Percentiles rank a stretch among this genome's conserved stretches.
These are phyloP conservation scores for Kazachstania viticola DNA, from an alignment of 805 yeast species.

Conservation along the genomic window DNA sequence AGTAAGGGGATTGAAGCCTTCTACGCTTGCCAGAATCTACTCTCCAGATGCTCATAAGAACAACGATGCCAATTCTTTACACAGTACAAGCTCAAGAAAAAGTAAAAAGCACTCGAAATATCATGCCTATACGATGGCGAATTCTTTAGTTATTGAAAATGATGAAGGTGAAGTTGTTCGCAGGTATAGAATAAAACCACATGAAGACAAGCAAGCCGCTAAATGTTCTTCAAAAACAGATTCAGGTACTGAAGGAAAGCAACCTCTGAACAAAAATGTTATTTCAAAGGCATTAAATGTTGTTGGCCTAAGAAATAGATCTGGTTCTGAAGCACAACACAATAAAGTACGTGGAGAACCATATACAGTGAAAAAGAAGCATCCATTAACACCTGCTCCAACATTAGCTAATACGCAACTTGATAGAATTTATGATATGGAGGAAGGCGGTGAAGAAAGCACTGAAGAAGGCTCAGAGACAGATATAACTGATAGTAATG, in stretches of 20 bases:
- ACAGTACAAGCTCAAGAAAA: neutral
- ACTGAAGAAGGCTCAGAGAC: no score
- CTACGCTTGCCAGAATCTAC: slow-evolving; percentile 10
- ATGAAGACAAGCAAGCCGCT: slow-evolving; percentile 23
- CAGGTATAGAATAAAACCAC: slow-evolving; percentile 64
- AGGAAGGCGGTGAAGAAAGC: no score
- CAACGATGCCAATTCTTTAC: neutral
- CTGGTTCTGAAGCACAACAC: neutral
- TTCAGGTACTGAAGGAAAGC: slow-evolving; percentile 1
- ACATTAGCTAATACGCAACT: no score
- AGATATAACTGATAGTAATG: slow-evolving; percentile 17
- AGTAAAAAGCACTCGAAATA: slow-evolving; percentile 14
- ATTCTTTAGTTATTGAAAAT: slow-evolving; percentile 72
- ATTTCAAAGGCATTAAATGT: slow-evolving; percentile 39
- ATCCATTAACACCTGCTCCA: neutral
- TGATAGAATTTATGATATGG: no score
- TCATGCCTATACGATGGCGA: slow-evolving; percentile 71
- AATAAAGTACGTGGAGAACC: neutral
- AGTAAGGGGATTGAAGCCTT: slow-evolving; percentile 15
- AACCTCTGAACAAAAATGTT: no score
- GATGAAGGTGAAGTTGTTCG: slow-evolving; percentile 87
- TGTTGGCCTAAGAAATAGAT: slow-evolving; percentile 37
- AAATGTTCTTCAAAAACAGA: no score
- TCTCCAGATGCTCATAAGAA: slow-evolving; percentile 5
- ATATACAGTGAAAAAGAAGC: neutral